Conservation (phyloP, 2,329 filamentous ascomycete genomes). For the Verticillium isaacii region DNA sequence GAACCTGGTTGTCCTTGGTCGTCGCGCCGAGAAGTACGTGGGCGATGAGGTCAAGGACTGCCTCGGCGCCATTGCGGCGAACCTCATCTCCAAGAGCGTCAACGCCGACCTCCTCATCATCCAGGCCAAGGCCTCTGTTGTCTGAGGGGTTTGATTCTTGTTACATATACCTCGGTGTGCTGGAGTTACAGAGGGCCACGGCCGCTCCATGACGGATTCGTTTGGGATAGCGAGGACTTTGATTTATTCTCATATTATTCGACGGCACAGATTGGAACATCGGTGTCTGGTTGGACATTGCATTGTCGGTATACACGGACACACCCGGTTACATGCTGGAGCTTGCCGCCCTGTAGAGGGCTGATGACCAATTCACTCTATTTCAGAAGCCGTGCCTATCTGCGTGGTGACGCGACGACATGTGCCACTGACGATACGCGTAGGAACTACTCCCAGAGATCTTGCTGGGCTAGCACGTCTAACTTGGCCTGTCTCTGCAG, state of each 20-base stretch:
- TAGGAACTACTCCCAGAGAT: too few relatives aligned
- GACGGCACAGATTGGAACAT: background rate
- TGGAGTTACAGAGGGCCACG: background rate
- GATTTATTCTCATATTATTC: background rate
- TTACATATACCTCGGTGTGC: background rate
- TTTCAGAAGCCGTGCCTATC: background rate
- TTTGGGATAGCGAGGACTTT: background rate
- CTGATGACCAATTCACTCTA: background rate
- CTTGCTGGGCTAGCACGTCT: background rate
- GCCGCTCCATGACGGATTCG: background rate
- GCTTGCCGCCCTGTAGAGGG: background rate
- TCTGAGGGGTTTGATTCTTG: background rate
- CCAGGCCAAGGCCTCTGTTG: conserved; percentile 6
- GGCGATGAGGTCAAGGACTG: conserved; percentile 21
- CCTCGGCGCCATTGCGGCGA: conserved; percentile 13
- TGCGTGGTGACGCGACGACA: background rate
- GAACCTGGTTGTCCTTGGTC: conserved; percentile 19
- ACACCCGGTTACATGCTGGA: background rate
- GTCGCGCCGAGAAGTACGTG: conserved; percentile 12
- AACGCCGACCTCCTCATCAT: conserved; percentile 23
- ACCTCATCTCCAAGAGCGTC: conserved; percentile 14
- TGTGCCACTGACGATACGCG: background rate
- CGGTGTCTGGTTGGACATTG: background rate
- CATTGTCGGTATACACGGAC: background rate
- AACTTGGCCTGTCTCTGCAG: background rate